phyloP scores from a whole-genome alignment of 345 rosid species.

The Euphorbia tirucalli region DNA sequence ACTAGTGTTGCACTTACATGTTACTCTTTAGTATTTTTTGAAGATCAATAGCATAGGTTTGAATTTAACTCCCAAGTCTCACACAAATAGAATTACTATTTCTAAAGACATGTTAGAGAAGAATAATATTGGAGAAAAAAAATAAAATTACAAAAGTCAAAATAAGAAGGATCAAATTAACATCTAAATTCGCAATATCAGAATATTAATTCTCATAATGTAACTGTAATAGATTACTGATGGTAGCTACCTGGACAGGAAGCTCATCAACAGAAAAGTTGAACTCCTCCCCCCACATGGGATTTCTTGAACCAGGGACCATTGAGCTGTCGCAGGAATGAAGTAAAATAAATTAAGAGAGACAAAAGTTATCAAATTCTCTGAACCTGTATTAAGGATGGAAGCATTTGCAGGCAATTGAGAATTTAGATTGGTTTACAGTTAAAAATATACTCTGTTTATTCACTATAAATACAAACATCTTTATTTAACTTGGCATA shows the following conservation, averaged over 20 bases:
- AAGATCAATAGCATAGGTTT: neutral
- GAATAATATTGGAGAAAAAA: neutral
- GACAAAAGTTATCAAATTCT: neutral
- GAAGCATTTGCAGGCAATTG: neutral
- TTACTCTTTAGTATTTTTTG: neutral
- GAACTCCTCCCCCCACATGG: conserved; percentile 99
- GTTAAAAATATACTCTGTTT: neutral
- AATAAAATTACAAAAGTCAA: neutral
- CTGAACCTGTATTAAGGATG: neutral
- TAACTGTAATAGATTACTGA: conserved; percentile 8
- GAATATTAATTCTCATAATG: neutral
- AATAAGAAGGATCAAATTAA: neutral
- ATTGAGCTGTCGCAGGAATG: conserved; percentile 64
- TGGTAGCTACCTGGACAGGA: conserved; percentile 67
- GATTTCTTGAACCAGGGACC: conserved; percentile 98
- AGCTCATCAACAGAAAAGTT: conserved; percentile 85
- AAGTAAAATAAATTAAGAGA: conserved; percentile 7
- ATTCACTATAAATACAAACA: neutral
- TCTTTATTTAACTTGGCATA: neutral
- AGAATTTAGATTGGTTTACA: neutral
- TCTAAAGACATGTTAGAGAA: neutral
- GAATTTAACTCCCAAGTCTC: too few species aligned
- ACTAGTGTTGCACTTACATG: neutral
- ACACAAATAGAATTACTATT: neutral
- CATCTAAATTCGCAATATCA: neutral